Base-by-base conservation (phyloP, 768 basidiomycete genomes). In the Fomitopsis pulvina region DNA sequence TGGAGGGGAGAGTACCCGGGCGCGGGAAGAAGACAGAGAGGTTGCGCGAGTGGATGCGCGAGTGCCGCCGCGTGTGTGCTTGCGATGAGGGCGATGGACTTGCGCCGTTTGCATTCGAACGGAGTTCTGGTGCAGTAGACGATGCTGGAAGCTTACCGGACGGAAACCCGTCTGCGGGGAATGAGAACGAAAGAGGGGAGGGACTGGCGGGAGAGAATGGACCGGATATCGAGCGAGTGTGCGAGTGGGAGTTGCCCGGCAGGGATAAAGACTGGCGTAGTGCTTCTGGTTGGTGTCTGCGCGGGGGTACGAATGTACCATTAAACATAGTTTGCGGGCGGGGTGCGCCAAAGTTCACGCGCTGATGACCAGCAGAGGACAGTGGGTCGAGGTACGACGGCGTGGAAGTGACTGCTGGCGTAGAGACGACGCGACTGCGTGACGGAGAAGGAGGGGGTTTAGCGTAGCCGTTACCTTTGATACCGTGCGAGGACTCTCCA, bases 21-120 rank as follows among this genome's bases (percentile, higher is more conserved):
- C 83, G 78, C 14, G 93, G 93, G 59, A 96, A 96, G 75, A 85
- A 95, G 16, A 95, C 73, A 1, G 92, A 94, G 2, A 96, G 71
- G 60, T 97, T 97, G 41, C 92, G 81, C 0, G 92, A 93, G 62
- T 96, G 92, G 16, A 95, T 71, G 2, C 90, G 78, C 3, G 79
- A 68, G 65, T 92, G 90, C 39, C 74, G 58, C 40, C 73, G 63
- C 8, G 60, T 40, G 38, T 71, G 63, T 32, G 52, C 63, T 48
- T 55, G 64, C 57, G 66, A 44, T 0, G 63, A 55, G 7, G 49
- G 45, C 9, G 56, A 56, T 24, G 53, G 41, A 16, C 52, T 56
- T 28, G 55, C 27, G 27, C 53, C 52, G 18, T 50, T 52, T 22
- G 47, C 48, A 7, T 30, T 48, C 26, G 47, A 54, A 42, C 45